Evolutionary conservation across 768 basidiomycete genomes (phyloP), one percentile per base, ranked within the genome.

Genomic region (Lactarius vividus): DNA sequence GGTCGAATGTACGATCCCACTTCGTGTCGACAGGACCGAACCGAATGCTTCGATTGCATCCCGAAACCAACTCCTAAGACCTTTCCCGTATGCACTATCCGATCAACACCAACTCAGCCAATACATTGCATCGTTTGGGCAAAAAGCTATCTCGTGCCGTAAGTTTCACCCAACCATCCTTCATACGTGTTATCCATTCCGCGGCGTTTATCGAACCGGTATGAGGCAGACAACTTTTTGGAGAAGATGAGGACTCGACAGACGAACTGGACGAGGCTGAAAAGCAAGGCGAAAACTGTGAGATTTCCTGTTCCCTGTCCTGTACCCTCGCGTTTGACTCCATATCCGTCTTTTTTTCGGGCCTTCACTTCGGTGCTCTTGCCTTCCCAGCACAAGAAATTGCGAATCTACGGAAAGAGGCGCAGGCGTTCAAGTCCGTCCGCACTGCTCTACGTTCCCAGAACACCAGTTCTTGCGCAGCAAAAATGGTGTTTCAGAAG

Each of bases 111-210:
- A 0, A 93, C 91, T 64, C 96, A 96, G 69, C 94, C 97, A 0
- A 97, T 98, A 59, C 97, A 99, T 72, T 99, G 96, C 73, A 98
- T 99, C 57, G 96, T 98, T 2, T 99, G 97, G 97, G 94, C 94
- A 35, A 99, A 98, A 76, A 95, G 87, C 64, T 98, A 98, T 79
- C 86, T 99, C 15, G 84, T 98, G 72, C 88, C 91, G 96, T 93
- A 71, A 73, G 90, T 77, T 29, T 37, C 26, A 26, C 53, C 39
- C 23, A 23, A 33, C 33, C 9, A 33, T 9, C 33, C 33, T 9
- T 33, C 33, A 7, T 42, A 4, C 33, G 54, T 26, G 33, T 28
- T 15, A 6, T 2, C 57, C 20, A 18, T 31, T 39, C 15, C 31
- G 44, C n/a, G 15, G 39, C 5, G 29, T 57, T 31, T 49, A 57